Percentiles rank a stretch among this genome's conserved stretches.
Evolutionary conservation across 2,329 filamentous ascomycete species (phyloP).

Genomic region (Cyphellophora europaea): DNA sequence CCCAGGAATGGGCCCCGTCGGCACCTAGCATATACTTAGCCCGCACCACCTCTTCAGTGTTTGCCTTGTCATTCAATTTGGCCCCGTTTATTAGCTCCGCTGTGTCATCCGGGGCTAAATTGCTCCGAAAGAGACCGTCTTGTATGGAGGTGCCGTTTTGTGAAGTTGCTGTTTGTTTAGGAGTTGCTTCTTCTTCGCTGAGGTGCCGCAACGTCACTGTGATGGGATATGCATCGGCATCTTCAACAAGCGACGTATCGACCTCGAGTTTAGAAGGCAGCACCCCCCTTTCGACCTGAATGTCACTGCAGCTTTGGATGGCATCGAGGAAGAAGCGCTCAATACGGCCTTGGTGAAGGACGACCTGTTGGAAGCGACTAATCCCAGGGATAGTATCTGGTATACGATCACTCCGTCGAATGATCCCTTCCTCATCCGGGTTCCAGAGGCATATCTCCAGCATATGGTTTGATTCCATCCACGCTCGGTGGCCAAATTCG

Average conservation of each 20-base stretch:
- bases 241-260: slow-evolving; percentile 40
- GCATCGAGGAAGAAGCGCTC: slow-evolving; percentile 58
- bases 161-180: slow-evolving; percentile 30
- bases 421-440: slow-evolving; percentile 46
- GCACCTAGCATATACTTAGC: slow-evolving; percentile 50
- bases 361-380: slow-evolving; percentile 55
- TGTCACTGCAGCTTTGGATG: slow-evolving; percentile 45
- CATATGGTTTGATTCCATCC: slow-evolving; percentile 60
- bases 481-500: slow-evolving; percentile 53
- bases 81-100: slow-evolving; percentile 39
- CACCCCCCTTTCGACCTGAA: slow-evolving; percentile 51
- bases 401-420: slow-evolving; percentile 51
- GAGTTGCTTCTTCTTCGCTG: slow-evolving; percentile 48
- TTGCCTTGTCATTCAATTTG: slow-evolving; percentile 41
- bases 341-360: slow-evolving; percentile 63
- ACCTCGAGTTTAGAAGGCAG: slow-evolving; percentile 48
- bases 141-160: slow-evolving; percentile 23
- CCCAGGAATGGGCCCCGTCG: slow-evolving; percentile 61
- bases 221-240: slow-evolving; percentile 48
- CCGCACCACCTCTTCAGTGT: slow-evolving; percentile 7
- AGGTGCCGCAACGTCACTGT: slow-evolving; percentile 50
- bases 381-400: slow-evolving; percentile 54
- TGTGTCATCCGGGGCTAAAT: slow-evolving; percentile 48
- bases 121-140: slow-evolving; percentile 53
- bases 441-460: slow-evolving; percentile 56